Percentiles rank a stretch among this genome's conserved stretches.
These are phyloP conservation scores for Yamadazyma aaseri DNA, from an alignment of 1,139 yeast genomes.

Conservation along the genomic window DNA sequence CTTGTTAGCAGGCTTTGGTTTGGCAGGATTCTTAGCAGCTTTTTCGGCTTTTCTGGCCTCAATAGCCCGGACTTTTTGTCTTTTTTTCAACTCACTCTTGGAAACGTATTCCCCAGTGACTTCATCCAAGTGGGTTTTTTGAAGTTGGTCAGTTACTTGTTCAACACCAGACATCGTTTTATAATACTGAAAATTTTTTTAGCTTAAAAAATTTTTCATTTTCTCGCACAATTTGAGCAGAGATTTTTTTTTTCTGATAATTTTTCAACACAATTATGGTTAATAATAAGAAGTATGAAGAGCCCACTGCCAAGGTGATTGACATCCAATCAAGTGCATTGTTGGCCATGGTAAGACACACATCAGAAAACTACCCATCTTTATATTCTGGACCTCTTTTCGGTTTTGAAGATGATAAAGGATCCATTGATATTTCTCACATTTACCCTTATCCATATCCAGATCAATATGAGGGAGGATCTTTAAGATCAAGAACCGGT, in stretches of 20 bases:
- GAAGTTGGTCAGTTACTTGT: conserved; percentile 72
- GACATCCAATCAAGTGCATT: conserved; percentile 60
- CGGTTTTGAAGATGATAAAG: conserved; percentile 67
- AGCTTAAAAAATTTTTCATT: no score
- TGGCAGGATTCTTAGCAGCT: conserved; percentile 64
- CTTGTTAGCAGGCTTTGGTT: conserved; percentile 48
- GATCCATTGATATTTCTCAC: conserved; percentile 54
- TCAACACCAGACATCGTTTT: conserved; percentile 32
- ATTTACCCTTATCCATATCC: conserved; percentile 63
- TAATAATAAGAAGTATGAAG: conserved; percentile 21
- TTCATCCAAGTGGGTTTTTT: conserved; percentile 87
- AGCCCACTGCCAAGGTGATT: conserved; percentile 46
- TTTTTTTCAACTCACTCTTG: conserved; percentile 92
- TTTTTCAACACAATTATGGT: no score
- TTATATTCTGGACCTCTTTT: conserved; percentile 73
- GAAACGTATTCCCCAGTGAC: conserved; percentile 96
- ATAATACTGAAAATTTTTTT: conserved; percentile 1
- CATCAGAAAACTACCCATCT: conserved; percentile 66
- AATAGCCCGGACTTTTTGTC: conserved; percentile 84
- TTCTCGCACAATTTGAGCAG: no score
- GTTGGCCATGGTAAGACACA: conserved; percentile 69
- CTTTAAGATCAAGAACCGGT: conserved; percentile 59
- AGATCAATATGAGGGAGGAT: conserved; percentile 54
- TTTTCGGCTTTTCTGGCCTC: conserved; percentile 92
- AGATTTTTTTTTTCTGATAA: no score